These are phyloP conservation scores for Cyberlindnera misumaiensis DNA, from an alignment of 805 yeast genomes.

Conservation along the genomic window DNA sequence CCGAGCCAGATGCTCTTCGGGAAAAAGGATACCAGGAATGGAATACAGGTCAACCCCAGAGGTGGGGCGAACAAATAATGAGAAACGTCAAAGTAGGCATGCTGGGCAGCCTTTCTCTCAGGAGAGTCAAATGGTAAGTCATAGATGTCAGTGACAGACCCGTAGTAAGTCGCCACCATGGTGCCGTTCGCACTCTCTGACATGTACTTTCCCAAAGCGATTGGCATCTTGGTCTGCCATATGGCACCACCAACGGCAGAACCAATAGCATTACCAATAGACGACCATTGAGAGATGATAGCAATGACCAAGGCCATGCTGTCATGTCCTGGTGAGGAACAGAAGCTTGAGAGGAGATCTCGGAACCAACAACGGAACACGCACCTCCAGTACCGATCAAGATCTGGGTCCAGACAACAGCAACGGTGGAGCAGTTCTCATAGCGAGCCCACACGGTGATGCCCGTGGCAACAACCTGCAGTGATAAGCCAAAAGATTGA, in stretches of 20 bases:
- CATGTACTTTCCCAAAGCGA: slow-evolving; percentile 23
- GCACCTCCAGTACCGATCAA: slow-evolving; percentile 36
- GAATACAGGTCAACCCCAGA: slow-evolving; percentile 25
- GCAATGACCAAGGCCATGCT: slow-evolving; percentile 36
- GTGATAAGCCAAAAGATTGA: slow-evolving; percentile 27
- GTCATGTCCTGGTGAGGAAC: slow-evolving; percentile 36
- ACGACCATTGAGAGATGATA: slow-evolving; percentile 25
- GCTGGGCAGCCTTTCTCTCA: slow-evolving; percentile 28
- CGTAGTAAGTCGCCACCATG: slow-evolving; percentile 19
- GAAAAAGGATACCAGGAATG: slow-evolving; percentile 26
- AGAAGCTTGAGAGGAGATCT: slow-evolving; percentile 33
- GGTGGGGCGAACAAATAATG: slow-evolving; percentile 26
- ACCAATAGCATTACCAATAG: slow-evolving; percentile 35
- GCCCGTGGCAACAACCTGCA: no score
- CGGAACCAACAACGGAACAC: slow-evolving; percentile 29
- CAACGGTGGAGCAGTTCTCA: slow-evolving; percentile 12
- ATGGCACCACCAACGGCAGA: slow-evolving; percentile 34
- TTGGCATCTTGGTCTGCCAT: slow-evolving; percentile 28
- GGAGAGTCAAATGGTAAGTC: slow-evolving; percentile 22
- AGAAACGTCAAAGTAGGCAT: slow-evolving; percentile 26
- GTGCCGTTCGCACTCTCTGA: slow-evolving; percentile 18
- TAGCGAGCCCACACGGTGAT: slow-evolving; percentile 25
- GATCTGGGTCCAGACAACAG: slow-evolving; percentile 29
- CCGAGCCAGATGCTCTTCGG: slow-evolving; percentile 31
- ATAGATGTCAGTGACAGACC: slow-evolving; percentile 19